Evolutionary conservation across 495 filamentous ascomycete genomes (phyloP).

Genomic region (Alectoria sarmentosa): DNA sequence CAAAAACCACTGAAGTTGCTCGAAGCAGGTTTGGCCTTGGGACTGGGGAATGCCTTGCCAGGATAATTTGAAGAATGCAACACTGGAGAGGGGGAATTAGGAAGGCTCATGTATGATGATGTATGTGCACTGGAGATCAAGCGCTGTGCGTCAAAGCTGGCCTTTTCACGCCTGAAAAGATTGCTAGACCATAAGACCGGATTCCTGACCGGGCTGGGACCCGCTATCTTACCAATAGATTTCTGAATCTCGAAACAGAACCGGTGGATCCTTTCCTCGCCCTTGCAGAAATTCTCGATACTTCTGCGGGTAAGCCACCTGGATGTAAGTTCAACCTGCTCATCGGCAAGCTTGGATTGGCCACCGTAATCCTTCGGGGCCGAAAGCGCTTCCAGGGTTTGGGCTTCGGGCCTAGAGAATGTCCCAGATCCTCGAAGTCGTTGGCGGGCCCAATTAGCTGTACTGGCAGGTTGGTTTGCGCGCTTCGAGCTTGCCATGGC

Average conservation of each 20-base stretch:
- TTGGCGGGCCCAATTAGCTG: constrained; percentile 25
- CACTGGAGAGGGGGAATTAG: not conserved
- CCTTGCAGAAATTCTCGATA: constrained; percentile 91
- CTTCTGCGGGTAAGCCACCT: constrained; percentile 77
- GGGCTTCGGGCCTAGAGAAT: constrained; percentile 55
- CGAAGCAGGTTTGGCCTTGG: constrained; percentile 5
- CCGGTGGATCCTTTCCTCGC: constrained; percentile 90
- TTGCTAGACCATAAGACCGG: constrained; percentile 92
- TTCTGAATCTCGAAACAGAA: constrained; percentile 88
- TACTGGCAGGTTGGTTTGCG: constrained; percentile 35
- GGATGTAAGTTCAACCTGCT: constrained; percentile 79
- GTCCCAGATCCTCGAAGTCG: constrained; percentile 21
- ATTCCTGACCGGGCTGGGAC: constrained; percentile 76
- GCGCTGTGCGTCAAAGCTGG: constrained; percentile 63
- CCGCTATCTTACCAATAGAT: constrained; percentile 80
- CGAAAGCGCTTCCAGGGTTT: constrained; percentile 81
- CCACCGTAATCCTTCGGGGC: constrained; percentile 79
- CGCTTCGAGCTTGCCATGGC: constrained; percentile 65
- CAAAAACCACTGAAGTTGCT: constrained; percentile 14
- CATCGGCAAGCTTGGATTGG: constrained; percentile 91
- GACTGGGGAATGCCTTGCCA: not conserved
- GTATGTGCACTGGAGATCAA: not conserved
- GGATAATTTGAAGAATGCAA: constrained; percentile 3
- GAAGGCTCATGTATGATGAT: not conserved
- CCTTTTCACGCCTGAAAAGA: constrained; percentile 73